Evolutionary conservation across 75 land plant species (phyloP).

Genomic region (Azolla pinnata): DNA sequence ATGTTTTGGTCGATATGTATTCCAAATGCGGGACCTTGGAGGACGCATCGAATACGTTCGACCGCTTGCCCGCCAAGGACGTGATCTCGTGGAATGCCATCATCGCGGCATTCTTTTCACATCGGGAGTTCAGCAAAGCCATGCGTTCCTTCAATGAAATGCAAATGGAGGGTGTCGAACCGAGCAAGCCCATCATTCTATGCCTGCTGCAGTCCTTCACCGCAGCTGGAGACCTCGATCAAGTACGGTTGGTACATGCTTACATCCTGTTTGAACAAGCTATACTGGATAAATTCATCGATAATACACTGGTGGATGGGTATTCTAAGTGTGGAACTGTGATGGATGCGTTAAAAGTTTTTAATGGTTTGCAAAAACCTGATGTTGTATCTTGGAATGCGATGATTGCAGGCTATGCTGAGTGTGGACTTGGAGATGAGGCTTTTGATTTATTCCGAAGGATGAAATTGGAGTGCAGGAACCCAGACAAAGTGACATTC

Average conservation of each 20-base stretch:
- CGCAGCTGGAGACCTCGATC: slow-evolving; percentile 9
- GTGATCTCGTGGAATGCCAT: slow-evolving; percentile 23
- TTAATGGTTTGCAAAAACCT: slow-evolving; percentile 24
- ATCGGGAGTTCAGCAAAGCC: slow-evolving; percentile 24
- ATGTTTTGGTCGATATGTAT: slow-evolving; percentile 51
- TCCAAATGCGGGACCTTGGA: slow-evolving; percentile 29
- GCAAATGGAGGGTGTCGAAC: slow-evolving; percentile 18
- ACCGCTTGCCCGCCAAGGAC: slow-evolving; percentile 9
- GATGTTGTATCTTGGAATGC: slow-evolving; percentile 51
- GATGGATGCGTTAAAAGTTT: slow-evolving; percentile 27
- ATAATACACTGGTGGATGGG: slow-evolving; percentile 46
- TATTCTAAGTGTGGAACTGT: slow-evolving; percentile 39
- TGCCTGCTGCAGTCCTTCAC: slow-evolving; percentile 39
- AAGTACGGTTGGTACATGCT: slow-evolving; percentile 31
- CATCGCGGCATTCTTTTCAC: slow-evolving; percentile 36
- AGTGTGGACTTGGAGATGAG: slow-evolving; percentile 15
- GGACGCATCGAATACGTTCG: slow-evolving; percentile 24
- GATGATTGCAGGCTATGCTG: slow-evolving; percentile 22
- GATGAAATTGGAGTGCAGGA: slow-evolving; percentile 2
- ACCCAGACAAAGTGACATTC: slow-evolving; percentile 19
- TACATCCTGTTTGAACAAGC: slow-evolving; percentile 22
- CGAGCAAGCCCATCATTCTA: slow-evolving; percentile 32
- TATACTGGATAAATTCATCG: slow-evolving; percentile 26
- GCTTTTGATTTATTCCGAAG: slow-evolving; percentile 6
- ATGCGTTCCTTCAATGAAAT: slow-evolving; percentile 27